Evolutionary conservation across 768 basidiomycete species (phyloP).

Genomic region (Suillus occidentalis): DNA sequence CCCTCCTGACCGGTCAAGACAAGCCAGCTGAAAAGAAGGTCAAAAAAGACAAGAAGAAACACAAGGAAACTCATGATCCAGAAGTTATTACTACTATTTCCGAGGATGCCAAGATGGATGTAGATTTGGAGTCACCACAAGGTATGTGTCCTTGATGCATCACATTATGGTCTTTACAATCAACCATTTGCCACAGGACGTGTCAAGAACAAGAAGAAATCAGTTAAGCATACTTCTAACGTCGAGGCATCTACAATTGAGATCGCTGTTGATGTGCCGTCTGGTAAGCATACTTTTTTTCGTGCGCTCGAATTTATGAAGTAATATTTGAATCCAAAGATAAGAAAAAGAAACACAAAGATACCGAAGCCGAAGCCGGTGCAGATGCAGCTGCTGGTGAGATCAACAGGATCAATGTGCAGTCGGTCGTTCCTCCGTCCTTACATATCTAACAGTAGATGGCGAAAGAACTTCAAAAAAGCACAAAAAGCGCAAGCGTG

Average conservation of each 20-base stretch:
- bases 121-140: not conserved
- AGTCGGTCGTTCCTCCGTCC: not conserved
- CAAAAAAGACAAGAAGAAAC: slow-evolving; percentile 41
- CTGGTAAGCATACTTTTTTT: slow-evolving; percentile 1
- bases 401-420: not conserved
- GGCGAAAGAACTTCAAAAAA: slow-evolving; percentile 12
- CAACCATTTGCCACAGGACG: slow-evolving; percentile 8
- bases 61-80: slow-evolving; percentile 40
- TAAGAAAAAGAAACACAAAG: slow-evolving; percentile 18
- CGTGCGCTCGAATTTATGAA: not conserved
- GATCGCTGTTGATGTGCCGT: not conserved
- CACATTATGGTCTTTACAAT: slow-evolving; percentile 5
- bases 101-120: slow-evolving; percentile 17
- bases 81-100: slow-evolving; percentile 19
- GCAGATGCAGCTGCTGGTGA: not conserved
- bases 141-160: slow-evolving; percentile 14
- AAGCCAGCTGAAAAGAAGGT: slow-evolving; percentile 30
- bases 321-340: slow-evolving; percentile 4
- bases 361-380: not conserved
- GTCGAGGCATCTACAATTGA: not conserved
- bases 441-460: not conserved
- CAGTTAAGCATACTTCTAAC: not conserved
- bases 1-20: slow-evolving; percentile 12
- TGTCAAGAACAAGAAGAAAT: slow-evolving; percentile 18
- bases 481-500: slow-evolving; percentile 25